Conservation (phyloP, 1,284 basidiomycete genomes). For the Baeospora myosura region DNA sequence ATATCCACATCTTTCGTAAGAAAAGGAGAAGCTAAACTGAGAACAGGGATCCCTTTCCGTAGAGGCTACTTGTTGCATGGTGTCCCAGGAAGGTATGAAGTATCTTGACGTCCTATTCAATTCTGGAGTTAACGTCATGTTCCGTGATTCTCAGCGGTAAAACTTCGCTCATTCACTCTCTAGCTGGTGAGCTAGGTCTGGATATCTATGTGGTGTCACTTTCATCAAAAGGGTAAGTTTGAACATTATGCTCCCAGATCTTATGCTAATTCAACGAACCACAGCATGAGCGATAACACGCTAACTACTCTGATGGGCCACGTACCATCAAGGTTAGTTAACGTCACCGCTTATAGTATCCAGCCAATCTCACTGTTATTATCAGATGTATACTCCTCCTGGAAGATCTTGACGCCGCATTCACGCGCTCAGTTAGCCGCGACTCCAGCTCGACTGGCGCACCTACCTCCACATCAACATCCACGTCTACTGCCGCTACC, state of each 20-base stretch:
- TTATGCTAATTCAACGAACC: conserved; percentile 7
- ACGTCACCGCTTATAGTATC: conserved; percentile 12
- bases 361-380: conserved; percentile 8
- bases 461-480: conserved; percentile 40
- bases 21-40: not conserved
- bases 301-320: conserved; percentile 75
- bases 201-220: conserved; percentile 85
- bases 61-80: conserved; percentile 80
- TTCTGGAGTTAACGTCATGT: conserved; percentile 14
- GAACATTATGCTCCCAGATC: conserved; percentile 7
- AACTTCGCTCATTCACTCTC: conserved; percentile 76
- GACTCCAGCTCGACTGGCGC: conserved; percentile 69
- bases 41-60: conserved; percentile 73
- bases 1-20: conserved; percentile 10
- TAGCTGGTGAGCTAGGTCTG: conserved; percentile 79
- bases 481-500: conserved; percentile 30
- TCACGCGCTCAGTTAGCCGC: conserved; percentile 76
- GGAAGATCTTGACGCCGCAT: conserved; percentile 82
- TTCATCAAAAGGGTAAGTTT: conserved; percentile 69
- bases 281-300: conserved; percentile 81
- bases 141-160: conserved; percentile 56
- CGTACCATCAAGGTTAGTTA: conserved; percentile 66
- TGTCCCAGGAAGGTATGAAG: conserved; percentile 67
- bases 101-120: conserved; percentile 10
- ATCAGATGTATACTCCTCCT: conserved; percentile 77